These are phyloP conservation scores for Trichoderma pleuroti DNA, from an alignment of 2,329 filamentous ascomycete species.

Conservation along the genomic window DNA sequence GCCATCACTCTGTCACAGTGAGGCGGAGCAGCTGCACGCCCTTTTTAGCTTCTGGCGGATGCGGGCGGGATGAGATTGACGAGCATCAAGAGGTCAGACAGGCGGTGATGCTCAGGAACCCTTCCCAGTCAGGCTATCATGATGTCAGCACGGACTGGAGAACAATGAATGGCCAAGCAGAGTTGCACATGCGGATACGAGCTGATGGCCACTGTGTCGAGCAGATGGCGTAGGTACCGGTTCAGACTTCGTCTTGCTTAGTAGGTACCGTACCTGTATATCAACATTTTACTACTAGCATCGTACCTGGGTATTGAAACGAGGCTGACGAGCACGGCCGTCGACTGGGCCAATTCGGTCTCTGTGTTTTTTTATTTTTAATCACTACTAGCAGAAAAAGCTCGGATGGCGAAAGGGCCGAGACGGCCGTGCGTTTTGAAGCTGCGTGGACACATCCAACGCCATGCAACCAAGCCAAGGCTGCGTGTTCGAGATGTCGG, in stretches of 20 bases:
- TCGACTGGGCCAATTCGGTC: background rate
- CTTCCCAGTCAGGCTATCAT: background rate
- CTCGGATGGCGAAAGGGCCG: background rate
- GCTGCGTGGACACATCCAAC: background rate
- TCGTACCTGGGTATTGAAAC: background rate
- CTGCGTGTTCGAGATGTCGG: background rate
- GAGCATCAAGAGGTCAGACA: background rate
- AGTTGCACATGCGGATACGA: background rate
- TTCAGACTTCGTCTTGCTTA: background rate
- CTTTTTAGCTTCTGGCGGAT: background rate
- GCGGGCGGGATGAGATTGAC: background rate
- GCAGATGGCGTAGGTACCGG: no score
- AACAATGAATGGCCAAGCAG: background rate
- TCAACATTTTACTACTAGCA: background rate
- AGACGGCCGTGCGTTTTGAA: background rate
- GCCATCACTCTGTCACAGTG: background rate
- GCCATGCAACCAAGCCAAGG: background rate
- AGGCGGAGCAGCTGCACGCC: background rate
- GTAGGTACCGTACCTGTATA: no score
- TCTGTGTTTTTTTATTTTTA: background rate
- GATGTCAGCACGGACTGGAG: background rate
- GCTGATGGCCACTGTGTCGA: background rate
- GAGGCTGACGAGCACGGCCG: background rate
- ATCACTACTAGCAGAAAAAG: background rate
- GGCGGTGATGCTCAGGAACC: conserved; percentile 7